phyloP scores from a whole-genome alignment of 129 eudicot species.

The Flaveria trinervia region DNA sequence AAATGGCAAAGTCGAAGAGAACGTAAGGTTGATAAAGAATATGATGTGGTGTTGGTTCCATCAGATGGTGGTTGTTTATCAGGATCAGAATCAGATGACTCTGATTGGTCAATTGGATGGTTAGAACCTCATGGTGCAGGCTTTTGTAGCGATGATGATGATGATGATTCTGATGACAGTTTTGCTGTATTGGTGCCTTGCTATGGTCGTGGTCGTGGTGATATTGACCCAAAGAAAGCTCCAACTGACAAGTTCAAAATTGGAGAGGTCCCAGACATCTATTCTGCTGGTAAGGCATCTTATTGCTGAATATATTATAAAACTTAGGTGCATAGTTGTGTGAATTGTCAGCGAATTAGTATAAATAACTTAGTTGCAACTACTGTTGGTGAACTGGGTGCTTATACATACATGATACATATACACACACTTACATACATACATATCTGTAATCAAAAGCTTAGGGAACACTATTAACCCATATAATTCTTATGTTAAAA shows the following conservation, averaged over 20 bases:
- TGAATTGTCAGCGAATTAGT: background rate
- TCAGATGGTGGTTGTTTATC: conserved; percentile 82
- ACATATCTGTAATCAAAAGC: background rate
- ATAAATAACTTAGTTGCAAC: background rate
- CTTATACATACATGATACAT: background rate
- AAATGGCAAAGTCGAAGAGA: conserved; percentile 72
- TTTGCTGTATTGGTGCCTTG: conserved; percentile 83
- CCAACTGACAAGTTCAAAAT: conserved; percentile 41
- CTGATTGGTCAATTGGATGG: conserved; percentile 96
- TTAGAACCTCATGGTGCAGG: conserved; percentile 83
- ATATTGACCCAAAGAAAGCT: conserved; percentile 28
- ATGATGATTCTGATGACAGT: conserved; percentile 56
- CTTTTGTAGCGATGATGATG: conserved; percentile 76
- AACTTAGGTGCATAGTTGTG: conserved; percentile 20
- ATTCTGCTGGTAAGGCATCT: conserved; percentile 55
- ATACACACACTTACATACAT: too few species aligned
- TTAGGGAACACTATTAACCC: background rate
- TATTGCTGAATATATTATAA: background rate
- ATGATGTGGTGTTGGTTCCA: conserved; percentile 80
- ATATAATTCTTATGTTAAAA: background rate
- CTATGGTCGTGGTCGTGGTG: conserved; percentile 57
- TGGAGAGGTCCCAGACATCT: conserved; percentile 40
- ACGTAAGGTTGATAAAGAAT: conserved; percentile 70
- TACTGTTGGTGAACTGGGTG: background rate
- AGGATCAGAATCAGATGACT: conserved; percentile 86